Conservation (phyloP, 2,329 filamentous ascomycete species). For the Claviceps maximensis region DNA sequence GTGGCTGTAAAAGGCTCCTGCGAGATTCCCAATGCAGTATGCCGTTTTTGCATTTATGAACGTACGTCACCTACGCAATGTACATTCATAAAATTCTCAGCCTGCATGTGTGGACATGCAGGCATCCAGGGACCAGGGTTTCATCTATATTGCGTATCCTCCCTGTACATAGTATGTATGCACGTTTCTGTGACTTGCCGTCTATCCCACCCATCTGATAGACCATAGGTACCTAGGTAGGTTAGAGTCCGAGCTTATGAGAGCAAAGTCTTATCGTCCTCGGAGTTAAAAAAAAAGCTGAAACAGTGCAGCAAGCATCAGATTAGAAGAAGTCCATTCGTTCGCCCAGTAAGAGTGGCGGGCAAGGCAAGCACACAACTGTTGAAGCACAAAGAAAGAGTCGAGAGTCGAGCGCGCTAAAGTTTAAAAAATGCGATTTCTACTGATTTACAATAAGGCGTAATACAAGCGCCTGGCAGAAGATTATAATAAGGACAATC, state of each 20-base stretch:
- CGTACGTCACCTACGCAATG: not conserved
- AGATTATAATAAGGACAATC: too few relatives aligned
- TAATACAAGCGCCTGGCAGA: too few relatives aligned
- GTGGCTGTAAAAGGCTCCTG: not conserved
- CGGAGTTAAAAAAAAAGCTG: too few relatives aligned
- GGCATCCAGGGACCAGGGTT: too few relatives aligned
- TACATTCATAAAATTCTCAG: not conserved
- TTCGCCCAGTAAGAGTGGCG: not conserved
- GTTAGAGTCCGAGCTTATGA: not conserved
- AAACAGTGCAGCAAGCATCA: not conserved
- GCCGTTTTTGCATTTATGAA: not conserved
- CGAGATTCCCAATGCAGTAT: not conserved
- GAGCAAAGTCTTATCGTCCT: too few relatives aligned
- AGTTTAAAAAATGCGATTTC: not conserved
- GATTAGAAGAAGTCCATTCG: not conserved
- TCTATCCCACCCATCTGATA: too few relatives aligned
- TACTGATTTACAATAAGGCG: not conserved
- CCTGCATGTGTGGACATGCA: not conserved
- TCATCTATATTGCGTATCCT: not conserved
- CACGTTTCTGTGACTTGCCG: not conserved
- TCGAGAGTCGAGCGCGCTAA: not conserved
- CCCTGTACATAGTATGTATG: not conserved
- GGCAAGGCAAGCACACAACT: not conserved
- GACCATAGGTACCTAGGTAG: not conserved
- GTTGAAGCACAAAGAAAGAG: not conserved